These are phyloP conservation scores for Phialophora macrospora DNA, from an alignment of 2,329 filamentous ascomycete species.

Conservation along the genomic window DNA sequence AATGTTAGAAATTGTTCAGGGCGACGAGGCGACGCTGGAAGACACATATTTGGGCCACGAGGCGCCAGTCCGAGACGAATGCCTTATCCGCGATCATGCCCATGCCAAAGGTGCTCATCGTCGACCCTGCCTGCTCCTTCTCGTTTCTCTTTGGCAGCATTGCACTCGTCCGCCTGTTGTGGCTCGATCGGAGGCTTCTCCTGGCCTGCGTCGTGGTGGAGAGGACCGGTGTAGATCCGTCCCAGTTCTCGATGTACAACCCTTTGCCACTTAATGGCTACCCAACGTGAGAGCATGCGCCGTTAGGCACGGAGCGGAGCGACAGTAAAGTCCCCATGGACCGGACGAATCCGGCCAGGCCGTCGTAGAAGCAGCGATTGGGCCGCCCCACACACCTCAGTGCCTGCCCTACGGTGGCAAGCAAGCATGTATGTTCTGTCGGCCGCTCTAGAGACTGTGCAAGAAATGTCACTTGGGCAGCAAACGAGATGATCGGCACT, in stretches of 20 bases:
- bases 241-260: not conserved
- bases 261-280: not conserved
- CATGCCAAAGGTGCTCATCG: not conserved
- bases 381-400: constrained; percentile 4
- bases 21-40: not conserved
- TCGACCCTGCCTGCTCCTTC: not conserved
- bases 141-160: not conserved
- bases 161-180: not conserved
- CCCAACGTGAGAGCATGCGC: not conserved
- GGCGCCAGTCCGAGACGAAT: not conserved
- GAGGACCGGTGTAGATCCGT: not conserved
- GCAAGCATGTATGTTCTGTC: constrained; percentile 4
- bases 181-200: not conserved
- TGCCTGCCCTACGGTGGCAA: not conserved
- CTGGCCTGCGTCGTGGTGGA: not conserved
- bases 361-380: not conserved
- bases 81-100: not conserved
- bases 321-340: too few species aligned
- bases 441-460: not conserved
- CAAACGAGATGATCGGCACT: constrained; percentile 5
- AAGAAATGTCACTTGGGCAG: constrained; percentile 9
- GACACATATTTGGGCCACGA: not conserved
- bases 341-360: not conserved
- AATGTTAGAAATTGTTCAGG: not conserved
- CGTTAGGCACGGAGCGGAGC: not conserved